Evolutionary conservation across 2,329 filamentous ascomycete genomes (phyloP).

Genomic region (Fusarium equiseti): DNA sequence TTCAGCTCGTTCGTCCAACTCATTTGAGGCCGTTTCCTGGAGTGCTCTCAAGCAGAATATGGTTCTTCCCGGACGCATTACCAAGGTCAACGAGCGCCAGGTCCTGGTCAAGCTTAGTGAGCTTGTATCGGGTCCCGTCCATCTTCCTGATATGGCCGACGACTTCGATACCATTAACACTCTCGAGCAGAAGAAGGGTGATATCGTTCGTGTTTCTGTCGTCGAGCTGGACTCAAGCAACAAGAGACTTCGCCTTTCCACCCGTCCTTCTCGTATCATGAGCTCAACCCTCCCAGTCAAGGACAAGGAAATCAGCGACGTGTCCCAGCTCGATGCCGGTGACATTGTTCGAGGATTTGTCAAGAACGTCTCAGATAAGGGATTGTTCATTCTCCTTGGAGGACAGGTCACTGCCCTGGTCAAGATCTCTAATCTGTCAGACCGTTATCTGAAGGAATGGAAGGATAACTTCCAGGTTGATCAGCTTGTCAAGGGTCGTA

Average conservation of each 20-base stretch:
- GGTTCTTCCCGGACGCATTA: conserved; percentile 85
- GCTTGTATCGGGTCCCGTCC: conserved; percentile 80
- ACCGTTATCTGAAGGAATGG: conserved; percentile 95
- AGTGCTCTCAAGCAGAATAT: conserved; percentile 80
- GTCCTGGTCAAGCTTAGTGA: conserved; percentile 89
- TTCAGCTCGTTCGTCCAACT: conserved; percentile 75
- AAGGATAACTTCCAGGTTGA: conserved; percentile 88
- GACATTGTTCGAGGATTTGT: conserved; percentile 91
- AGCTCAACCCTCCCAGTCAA: conserved; percentile 85
- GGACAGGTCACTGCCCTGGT: conserved; percentile 85
- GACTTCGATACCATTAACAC: conserved; percentile 86
- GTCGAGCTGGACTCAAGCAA: conserved; percentile 83
- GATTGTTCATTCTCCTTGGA: conserved; percentile 86
- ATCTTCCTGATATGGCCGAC: conserved; percentile 86
- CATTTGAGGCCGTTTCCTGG: conserved; percentile 68
- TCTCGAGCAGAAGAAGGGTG: conserved; percentile 81
- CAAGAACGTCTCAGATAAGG: conserved; percentile 89
- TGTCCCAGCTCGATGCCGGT: conserved; percentile 79
- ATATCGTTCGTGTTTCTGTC: conserved; percentile 88
- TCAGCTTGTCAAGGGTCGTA: conserved; percentile 89
- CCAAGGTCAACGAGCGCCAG: conserved; percentile 85
- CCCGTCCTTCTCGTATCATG: conserved; percentile 87
- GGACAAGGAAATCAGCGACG: conserved; percentile 81
- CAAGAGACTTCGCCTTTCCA: conserved; percentile 85
- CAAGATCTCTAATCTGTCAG: conserved; percentile 88